These are phyloP conservation scores for Simmondsia chinensis DNA, from an alignment of 148 eudicot species.

Conservation along the genomic window DNA sequence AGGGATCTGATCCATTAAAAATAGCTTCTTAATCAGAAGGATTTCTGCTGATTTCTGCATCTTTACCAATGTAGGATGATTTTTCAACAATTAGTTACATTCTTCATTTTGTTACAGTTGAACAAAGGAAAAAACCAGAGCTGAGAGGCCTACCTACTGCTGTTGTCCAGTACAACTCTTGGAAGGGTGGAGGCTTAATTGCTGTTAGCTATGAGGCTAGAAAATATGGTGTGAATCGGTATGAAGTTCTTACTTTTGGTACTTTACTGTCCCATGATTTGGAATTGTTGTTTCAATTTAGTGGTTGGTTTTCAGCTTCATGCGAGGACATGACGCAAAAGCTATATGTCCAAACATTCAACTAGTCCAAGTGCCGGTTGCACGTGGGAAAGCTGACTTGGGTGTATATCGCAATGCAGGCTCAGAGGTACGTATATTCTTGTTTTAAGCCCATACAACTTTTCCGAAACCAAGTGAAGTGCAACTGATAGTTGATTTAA, in stretches of 20 bases:
- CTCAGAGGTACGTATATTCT: constrained; percentile 57
- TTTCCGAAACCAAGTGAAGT: neutral
- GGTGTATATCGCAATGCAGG: constrained; percentile 80
- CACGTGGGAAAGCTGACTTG: constrained; percentile 94
- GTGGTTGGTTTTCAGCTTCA: constrained; percentile 41
- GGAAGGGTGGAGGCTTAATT: constrained; percentile 95
- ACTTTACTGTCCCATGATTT: neutral
- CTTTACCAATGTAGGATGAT: too few species aligned
- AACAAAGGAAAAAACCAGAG: constrained; percentile 72
- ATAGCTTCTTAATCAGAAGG: too few species aligned
- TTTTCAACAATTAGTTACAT: too few species aligned
- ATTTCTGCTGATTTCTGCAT: too few species aligned
- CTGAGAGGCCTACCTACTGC: constrained; percentile 84
- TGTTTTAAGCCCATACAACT: neutral
- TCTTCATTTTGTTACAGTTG: constrained; percentile 39
- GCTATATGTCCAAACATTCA: constrained; percentile 75
- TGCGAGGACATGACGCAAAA: constrained; percentile 96
- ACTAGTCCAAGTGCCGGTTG: constrained; percentile 86
- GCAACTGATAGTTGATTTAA: constrained; percentile 6
- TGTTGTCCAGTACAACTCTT: constrained; percentile 88
- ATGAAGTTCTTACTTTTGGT: constrained; percentile 1
- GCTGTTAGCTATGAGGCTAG: constrained; percentile 97
- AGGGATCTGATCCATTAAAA: too few species aligned
- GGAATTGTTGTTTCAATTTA: constrained; percentile 2
- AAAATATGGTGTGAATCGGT: constrained; percentile 86